Conservation (phyloP, 2,329 filamentous ascomycete genomes). For the Verticillium nubilum region DNA sequence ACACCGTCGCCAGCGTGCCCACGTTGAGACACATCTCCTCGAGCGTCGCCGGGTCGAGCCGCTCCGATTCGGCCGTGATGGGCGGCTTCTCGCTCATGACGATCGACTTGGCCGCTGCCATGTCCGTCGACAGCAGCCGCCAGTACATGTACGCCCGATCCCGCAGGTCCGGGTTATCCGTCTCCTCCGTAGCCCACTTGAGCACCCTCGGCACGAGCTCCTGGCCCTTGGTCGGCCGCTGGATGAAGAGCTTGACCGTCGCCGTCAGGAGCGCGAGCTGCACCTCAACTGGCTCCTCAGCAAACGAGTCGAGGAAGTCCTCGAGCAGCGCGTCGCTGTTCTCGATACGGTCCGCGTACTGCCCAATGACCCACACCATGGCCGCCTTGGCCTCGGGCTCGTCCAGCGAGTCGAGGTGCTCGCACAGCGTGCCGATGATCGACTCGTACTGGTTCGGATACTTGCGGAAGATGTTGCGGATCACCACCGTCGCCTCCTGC, state of each 20-base stretch:
- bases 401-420: slow-evolving; percentile 92
- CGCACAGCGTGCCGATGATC: slow-evolving; percentile 92
- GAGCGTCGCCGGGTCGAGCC: slow-evolving; percentile 81
- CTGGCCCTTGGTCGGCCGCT: slow-evolving; percentile 89
- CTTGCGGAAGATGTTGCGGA: slow-evolving; percentile 98
- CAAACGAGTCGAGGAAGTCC: slow-evolving; percentile 90
- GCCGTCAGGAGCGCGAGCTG: slow-evolving; percentile 91
- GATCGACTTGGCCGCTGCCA: slow-evolving; percentile 75
- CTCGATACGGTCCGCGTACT: slow-evolving; percentile 96
- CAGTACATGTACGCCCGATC: slow-evolving; percentile 99
- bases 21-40: slow-evolving; percentile 98
- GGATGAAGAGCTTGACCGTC: slow-evolving; percentile 96
- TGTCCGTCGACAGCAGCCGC: slow-evolving; percentile 89
- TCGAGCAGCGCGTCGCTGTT: slow-evolving; percentile 92
- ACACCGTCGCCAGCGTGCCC: slow-evolving; percentile 92
- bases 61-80: slow-evolving; percentile 94
- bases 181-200: slow-evolving; percentile 98
- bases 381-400: slow-evolving; percentile 97
- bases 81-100: slow-evolving; percentile 98
- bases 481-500: slow-evolving; percentile 96
- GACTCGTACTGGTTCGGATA: slow-evolving; percentile 98
- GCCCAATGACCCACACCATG: slow-evolving; percentile 99
- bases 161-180: slow-evolving; percentile 95
- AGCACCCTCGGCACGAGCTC: slow-evolving; percentile 89
- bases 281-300: slow-evolving; percentile 92